Conservation (phyloP, 1,284 basidiomycete genomes). For the Ceratobasidium sp. region DNA sequence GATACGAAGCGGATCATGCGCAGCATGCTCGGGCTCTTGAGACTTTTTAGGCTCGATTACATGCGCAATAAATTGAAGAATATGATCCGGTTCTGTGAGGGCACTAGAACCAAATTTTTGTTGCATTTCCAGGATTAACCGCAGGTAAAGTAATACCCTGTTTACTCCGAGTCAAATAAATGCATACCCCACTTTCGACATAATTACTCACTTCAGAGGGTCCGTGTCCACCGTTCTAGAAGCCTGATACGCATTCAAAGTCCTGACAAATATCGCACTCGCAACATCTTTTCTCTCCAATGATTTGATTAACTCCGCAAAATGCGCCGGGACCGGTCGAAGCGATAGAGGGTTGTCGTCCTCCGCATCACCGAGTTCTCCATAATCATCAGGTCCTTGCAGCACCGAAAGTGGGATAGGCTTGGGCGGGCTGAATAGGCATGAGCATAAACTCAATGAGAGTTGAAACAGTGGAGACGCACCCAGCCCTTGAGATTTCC, state of each 20-base stretch:
- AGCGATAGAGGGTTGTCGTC: slow-evolving; percentile 51
- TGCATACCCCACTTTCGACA: slow-evolving; percentile 39
- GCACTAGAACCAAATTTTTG: slow-evolving; percentile 67
- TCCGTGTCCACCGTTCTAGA: slow-evolving; percentile 52
- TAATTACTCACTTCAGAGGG: slow-evolving; percentile 45
- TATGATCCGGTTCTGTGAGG: slow-evolving; percentile 71
- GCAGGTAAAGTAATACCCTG: slow-evolving; percentile 67
- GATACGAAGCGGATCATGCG: slow-evolving; percentile 54
- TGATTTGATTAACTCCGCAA: slow-evolving; percentile 67
- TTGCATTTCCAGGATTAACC: slow-evolving; percentile 80
- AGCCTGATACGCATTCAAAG: slow-evolving; percentile 71
- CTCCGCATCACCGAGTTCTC: slow-evolving; percentile 57
- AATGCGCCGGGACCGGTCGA: slow-evolving; percentile 71
- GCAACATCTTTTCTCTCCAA: slow-evolving; percentile 71
- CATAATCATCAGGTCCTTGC: slow-evolving; percentile 30
- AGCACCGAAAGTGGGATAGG: slow-evolving; percentile 35
- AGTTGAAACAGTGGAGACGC: slow-evolving; percentile 42
- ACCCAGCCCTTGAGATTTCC: slow-evolving; percentile 39
- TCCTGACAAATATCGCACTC: slow-evolving; percentile 71
- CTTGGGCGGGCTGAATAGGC: slow-evolving; percentile 14
- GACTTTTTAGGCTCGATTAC: slow-evolving; percentile 54
- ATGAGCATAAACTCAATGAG: neutral
- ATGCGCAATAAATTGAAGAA: slow-evolving; percentile 79
- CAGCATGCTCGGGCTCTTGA: slow-evolving; percentile 42
- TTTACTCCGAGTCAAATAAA: slow-evolving; percentile 42